Base-by-base conservation (phyloP, 2,329 filamentous ascomycete genomes). In the Aspergillus floridensis region DNA sequence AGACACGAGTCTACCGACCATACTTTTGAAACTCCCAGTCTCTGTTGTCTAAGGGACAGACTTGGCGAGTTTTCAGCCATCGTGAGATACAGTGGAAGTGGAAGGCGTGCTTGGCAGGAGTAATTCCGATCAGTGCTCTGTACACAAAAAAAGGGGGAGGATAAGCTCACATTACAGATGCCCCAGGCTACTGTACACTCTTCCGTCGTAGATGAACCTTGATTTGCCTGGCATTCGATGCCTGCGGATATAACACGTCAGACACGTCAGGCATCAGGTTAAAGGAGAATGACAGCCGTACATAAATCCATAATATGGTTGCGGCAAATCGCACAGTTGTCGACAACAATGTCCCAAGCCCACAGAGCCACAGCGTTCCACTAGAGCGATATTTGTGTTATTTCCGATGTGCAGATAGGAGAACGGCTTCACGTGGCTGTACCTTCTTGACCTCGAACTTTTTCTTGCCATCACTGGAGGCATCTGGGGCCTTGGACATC, bases 21-120 rank as follows among this genome's bases (percentile, higher is more conserved):
- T 99, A 99, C 78, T 98, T 99, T 79, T 99, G 95, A 82, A 98
- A 99, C 76, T 99, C 95, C 95, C 95, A 99, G 78, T 99, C 95
- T 70, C 93, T 84, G 80, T 99, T 99, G 80, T 99, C 95, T 49
- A 99, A 82, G 16, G 95, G 95, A 74, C 95, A 99, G 53, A 99
- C 95, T 75, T 98, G 95, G 74, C 95, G 88, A n/a, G 95, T 96
- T 84, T 99, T 99, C 60, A 99, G 83, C 95, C 95, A 99, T 79
- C 95, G 87, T 12, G 95, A 98, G 74, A 99, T 99, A 82, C 95
- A 99, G 81, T 99, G 95, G 81, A 99, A 99, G 79, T 99, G 95
- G 84, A 99, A 99, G 31, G 95, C 95, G 74, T 99, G 95, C 95
- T 99, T 71, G 59, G 61, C 29, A 49, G 49, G 16, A 46, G 41